phyloP scores from a whole-genome alignment of 148 eudicot species.

The Rhododendron kiyosumense region DNA sequence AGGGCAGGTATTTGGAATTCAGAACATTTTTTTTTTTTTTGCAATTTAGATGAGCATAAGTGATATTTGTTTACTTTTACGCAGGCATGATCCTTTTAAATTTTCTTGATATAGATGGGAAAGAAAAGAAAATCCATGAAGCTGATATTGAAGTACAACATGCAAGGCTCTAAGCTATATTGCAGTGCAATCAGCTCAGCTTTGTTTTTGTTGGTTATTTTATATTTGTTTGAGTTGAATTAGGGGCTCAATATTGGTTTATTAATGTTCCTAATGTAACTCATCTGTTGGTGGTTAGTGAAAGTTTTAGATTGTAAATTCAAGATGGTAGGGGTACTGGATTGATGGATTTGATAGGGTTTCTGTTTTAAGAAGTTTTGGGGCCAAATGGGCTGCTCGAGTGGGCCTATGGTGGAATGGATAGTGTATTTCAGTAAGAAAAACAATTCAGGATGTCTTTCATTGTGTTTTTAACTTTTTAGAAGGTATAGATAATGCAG shows the following conservation, averaged over 20 bases:
- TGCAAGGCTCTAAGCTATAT: background rate
- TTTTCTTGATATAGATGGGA: background rate
- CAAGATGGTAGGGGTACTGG: background rate
- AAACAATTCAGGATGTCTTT: background rate
- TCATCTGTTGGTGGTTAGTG: background rate
- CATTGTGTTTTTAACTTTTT: background rate
- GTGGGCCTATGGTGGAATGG: background rate
- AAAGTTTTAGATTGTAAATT: background rate
- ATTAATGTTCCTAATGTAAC: background rate
- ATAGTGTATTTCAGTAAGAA: background rate
- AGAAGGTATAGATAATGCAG: slow-evolving; percentile 1
- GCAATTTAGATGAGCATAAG: background rate
- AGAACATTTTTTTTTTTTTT: background rate
- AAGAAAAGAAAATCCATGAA: background rate
- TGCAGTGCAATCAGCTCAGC: background rate
- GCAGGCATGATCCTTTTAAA: background rate
- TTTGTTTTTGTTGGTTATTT: background rate
- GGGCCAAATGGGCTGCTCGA: background rate
- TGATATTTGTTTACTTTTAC: background rate
- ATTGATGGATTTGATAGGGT: background rate
- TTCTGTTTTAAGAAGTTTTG: background rate
- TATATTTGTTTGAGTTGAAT: background rate
- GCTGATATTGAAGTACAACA: background rate
- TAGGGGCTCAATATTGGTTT: background rate
- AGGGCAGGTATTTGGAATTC: slow-evolving; percentile 55